Conservation (phyloP, 2,329 filamentous ascomycete species). For the Acephala macrosclerotiorum region DNA sequence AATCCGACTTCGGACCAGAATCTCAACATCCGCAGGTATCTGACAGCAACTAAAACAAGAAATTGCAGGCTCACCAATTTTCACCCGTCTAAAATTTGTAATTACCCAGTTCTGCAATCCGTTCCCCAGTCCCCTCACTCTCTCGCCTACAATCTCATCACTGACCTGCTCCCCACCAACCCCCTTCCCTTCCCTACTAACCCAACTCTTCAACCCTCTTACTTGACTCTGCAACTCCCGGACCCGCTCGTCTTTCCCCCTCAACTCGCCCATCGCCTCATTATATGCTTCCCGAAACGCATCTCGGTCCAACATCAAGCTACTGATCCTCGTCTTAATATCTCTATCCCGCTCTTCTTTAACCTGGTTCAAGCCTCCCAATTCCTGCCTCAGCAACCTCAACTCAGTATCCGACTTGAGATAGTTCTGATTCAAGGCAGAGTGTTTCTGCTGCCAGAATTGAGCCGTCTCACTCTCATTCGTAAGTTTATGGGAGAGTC, state of each 20-base stretch:
- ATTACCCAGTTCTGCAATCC: constrained; percentile 79
- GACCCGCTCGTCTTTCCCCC: constrained; percentile 63
- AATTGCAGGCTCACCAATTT: constrained; percentile 49
- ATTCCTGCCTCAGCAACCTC: constrained; percentile 57
- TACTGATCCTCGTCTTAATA: constrained; percentile 39
- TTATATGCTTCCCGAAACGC: constrained; percentile 57
- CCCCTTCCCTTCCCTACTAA: constrained; percentile 69
- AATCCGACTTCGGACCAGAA: background rate
- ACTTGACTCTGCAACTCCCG: constrained; percentile 64
- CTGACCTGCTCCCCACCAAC: constrained; percentile 60
- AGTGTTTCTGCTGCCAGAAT: constrained; percentile 66
- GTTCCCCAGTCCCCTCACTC: constrained; percentile 68
- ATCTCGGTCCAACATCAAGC: constrained; percentile 43
- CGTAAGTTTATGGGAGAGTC: constrained; percentile 52
- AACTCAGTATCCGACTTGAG: constrained; percentile 61
- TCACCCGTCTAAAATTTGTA: constrained; percentile 70
- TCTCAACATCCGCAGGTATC: background rate
- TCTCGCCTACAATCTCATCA: constrained; percentile 71
- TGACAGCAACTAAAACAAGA: constrained; percentile 3
- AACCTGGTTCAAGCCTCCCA: constrained; percentile 29
- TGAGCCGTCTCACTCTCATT: constrained; percentile 60
- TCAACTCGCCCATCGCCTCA: constrained; percentile 53
- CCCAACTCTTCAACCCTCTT: constrained; percentile 73
- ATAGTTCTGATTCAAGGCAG: constrained; percentile 59
- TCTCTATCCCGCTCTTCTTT: constrained; percentile 46